Percentiles rank a stretch among this genome's conserved stretches.
These are phyloP conservation scores for Exserohilum turcica DNA, from an alignment of 2,329 filamentous ascomycete genomes.

Conservation along the genomic window DNA sequence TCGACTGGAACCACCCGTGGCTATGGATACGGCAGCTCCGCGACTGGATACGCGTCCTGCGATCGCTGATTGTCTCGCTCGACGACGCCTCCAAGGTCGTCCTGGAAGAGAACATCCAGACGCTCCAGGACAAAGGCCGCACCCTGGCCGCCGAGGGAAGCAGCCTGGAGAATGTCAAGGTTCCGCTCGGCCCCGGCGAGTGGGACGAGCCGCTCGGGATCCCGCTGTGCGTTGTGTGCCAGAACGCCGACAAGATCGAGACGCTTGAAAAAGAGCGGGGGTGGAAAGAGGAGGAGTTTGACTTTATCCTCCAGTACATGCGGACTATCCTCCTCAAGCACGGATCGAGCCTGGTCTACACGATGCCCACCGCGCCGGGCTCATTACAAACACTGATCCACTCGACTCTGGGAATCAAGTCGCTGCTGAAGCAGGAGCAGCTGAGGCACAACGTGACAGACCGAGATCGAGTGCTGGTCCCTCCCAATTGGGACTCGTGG, in stretches of 20 bases:
- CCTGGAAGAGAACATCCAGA: slow-evolving; percentile 83
- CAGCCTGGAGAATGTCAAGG: slow-evolving; percentile 51
- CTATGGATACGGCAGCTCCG: slow-evolving; percentile 86
- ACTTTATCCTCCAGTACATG: slow-evolving; percentile 91
- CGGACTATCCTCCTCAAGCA: slow-evolving; percentile 82
- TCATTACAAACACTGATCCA: slow-evolving; percentile 81
- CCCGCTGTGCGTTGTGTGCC: slow-evolving; percentile 91
- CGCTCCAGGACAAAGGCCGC: slow-evolving; percentile 68
- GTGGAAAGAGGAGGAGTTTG: slow-evolving; percentile 97
- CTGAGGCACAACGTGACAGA: slow-evolving; percentile 79
- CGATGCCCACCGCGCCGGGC: slow-evolving; percentile 62
- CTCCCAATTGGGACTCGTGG: slow-evolving; percentile 98
- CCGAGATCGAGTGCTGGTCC: slow-evolving; percentile 90
- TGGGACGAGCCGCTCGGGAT: slow-evolving; percentile 90
- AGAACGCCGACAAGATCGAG: slow-evolving; percentile 93
- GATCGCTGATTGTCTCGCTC: slow-evolving; percentile 74
- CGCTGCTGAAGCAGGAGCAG: slow-evolving; percentile 63
- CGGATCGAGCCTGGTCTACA: slow-evolving; percentile 63
- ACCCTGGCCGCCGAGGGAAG: slow-evolving; percentile 33
- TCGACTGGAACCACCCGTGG: slow-evolving; percentile 96
- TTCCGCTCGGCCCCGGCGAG: slow-evolving; percentile 85
- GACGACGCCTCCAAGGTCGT: slow-evolving; percentile 77
- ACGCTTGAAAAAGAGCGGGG: slow-evolving; percentile 83
- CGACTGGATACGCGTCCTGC: slow-evolving; percentile 85
- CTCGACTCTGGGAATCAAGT: slow-evolving; percentile 84